Base-by-base conservation (phyloP, 2,329 filamentous ascomycete genomes). In the Penicillium sp. region DNA sequence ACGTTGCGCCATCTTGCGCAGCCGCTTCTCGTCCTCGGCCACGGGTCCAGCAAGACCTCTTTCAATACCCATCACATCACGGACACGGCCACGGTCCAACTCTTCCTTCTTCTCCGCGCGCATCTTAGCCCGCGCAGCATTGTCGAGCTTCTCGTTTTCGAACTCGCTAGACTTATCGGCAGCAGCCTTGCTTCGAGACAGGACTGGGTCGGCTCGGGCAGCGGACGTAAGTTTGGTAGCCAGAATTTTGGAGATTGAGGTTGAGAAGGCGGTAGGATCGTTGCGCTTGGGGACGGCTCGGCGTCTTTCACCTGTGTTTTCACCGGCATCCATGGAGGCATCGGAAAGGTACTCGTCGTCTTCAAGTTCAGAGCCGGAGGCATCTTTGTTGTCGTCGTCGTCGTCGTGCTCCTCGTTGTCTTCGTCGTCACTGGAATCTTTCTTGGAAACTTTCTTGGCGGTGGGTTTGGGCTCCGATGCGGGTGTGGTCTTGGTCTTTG, bases 241-340 rank as follows among this genome's bases (percentile, higher is more conserved):
- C 45, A 99, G 83, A 72, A 99, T 97, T 76, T 95, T 96, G 65
- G 90, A 89, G 68, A 99, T 92, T 50, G 92, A 96, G 1, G 89
- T 96, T 25, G 93, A 91, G 75, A 99, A 98, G 52, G 91, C 92
- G 62, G 84, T 81, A 3, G 95, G 93, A 75, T 99, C 93, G 77
- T 96, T 96, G 71, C 93, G 89, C 78, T 98, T 98, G 13, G 75
- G 65, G 10, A 75, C 62, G 9, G 66, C 50, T 60, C 65, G 72
- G 43, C 72, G 70, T 50, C 78, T 77, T 56, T 70, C 72, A 47
- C 75, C 75, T 50, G 75, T 73, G 39, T 76, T 77, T 21, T 80
- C 77, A 13, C 39, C 19, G 10, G n/a, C 19, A 11, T 23, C 39
- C 39, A 79, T 78, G 39, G 75, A 69, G 3, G 67, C 61, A 48